phyloP scores from a whole-genome alignment of 2,329 filamentous ascomycete species.

The Fusarium sp. region DNA sequence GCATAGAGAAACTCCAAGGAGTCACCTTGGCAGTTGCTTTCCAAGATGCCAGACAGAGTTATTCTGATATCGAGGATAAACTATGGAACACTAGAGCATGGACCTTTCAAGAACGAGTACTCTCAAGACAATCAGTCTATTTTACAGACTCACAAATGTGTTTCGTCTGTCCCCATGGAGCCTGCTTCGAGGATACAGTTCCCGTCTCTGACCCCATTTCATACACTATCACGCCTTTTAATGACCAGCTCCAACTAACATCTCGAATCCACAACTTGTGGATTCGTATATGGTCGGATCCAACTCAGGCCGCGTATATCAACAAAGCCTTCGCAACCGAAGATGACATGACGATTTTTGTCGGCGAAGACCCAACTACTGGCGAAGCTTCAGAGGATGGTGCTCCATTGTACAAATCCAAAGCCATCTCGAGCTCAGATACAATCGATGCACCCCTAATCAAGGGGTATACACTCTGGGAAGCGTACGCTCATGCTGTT shows the following conservation, averaged over 20 bases:
- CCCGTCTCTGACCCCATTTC: neutral
- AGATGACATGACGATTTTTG: neutral
- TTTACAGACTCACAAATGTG: constrained; percentile 19
- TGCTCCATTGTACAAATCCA: constrained; percentile 2
- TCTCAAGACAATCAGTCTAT: constrained; percentile 11
- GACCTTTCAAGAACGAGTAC: constrained; percentile 18
- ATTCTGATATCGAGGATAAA: constrained; percentile 3
- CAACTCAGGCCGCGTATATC: neutral
- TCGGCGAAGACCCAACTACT: constrained; percentile 8
- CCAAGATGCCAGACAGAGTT: neutral
- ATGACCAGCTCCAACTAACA: constrained; percentile 1
- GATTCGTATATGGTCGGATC: constrained; percentile 9
- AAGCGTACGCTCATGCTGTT: constrained; percentile 10
- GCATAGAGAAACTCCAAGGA: neutral
- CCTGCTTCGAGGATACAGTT: constrained; percentile 4
- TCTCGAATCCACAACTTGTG: constrained; percentile 2
- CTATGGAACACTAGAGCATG: constrained; percentile 19
- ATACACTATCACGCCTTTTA: neutral
- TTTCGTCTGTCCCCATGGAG: constrained; percentile 14
- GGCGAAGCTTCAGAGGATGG: neutral
- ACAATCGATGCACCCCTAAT: constrained; percentile 3
- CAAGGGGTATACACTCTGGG: constrained; percentile 3
- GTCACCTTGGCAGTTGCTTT: constrained; percentile 3
- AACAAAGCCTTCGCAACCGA: constrained; percentile 18
- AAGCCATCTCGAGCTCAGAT: neutral